These are phyloP conservation scores for Crucihimalaya himalaica DNA, from an alignment of 345 rosid species.

Conservation along the genomic window DNA sequence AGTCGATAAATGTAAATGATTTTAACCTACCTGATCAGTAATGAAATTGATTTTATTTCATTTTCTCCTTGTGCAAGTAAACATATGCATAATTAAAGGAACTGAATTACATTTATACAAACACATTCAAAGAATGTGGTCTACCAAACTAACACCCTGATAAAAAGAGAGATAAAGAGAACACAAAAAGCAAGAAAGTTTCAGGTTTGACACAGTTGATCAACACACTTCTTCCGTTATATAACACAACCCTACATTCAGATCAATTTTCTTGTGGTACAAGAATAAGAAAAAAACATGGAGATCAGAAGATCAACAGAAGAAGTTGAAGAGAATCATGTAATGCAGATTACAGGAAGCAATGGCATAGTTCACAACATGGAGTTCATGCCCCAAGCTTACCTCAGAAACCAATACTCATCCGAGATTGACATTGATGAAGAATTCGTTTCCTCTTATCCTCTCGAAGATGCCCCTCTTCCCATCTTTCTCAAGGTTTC, in stretches of 20 bases:
- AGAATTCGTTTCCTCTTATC: constrained; percentile 37
- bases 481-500: constrained; percentile 85
- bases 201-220: constrained; percentile 72
- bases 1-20: not conserved
- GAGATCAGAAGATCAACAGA: constrained; percentile 52
- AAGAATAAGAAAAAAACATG: constrained; percentile 40
- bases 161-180: constrained; percentile 47
- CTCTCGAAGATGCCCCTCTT: constrained; percentile 63
- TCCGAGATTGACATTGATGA: constrained; percentile 71
- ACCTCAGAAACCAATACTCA: constrained; percentile 61
- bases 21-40: not conserved
- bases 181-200: constrained; percentile 42
- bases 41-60: not conserved
- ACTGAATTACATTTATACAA: not conserved
- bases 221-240: constrained; percentile 33
- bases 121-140: constrained; percentile 71
- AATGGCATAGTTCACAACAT: constrained; percentile 74
- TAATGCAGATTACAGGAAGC: constrained; percentile 80
- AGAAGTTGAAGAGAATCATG: constrained; percentile 63
- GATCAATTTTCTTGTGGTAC: not conserved
- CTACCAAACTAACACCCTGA: constrained; percentile 57
- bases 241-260: constrained; percentile 30
- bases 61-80: constrained; percentile 25
- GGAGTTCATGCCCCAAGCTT: constrained; percentile 81
- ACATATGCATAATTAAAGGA: constrained; percentile 17